Evolutionary conservation across 2,329 filamentous ascomycete genomes (phyloP).

Genomic region (Colletotrichum chrysophilum): DNA sequence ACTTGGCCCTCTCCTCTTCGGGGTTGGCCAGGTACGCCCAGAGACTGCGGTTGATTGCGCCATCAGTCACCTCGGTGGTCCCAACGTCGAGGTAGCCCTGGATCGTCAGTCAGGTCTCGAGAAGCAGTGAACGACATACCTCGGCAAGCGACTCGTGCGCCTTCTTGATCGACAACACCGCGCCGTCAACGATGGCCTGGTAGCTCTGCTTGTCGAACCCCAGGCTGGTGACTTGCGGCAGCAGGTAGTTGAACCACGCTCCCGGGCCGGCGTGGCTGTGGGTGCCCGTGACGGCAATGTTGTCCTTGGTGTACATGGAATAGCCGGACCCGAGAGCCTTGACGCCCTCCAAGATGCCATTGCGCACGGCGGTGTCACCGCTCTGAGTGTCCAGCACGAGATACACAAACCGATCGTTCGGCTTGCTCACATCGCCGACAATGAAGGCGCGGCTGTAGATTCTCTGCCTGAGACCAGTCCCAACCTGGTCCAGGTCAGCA

Average conservation of each 20-base stretch:
- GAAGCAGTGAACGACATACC: conserved; percentile 27
- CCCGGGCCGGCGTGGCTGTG: conserved; percentile 93
- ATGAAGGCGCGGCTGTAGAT: conserved; percentile 92
- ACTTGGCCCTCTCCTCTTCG: conserved; percentile 72
- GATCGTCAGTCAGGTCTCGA: not conserved
- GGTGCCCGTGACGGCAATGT: conserved; percentile 89
- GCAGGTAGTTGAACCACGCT: conserved; percentile 92
- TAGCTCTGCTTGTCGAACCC: conserved; percentile 90
- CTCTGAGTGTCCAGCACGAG: conserved; percentile 86
- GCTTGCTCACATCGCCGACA: conserved; percentile 69
- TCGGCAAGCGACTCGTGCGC: conserved; percentile 75
- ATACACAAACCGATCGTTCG: conserved; percentile 81
- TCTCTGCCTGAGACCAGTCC: conserved; percentile 84
- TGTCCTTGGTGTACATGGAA: conserved; percentile 76
- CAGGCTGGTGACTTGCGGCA: conserved; percentile 87
- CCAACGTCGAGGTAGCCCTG: conserved; percentile 74
- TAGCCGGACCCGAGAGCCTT: conserved; percentile 73
- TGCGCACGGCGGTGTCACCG: conserved; percentile 86
- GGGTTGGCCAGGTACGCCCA: conserved; percentile 91
- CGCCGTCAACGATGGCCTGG: conserved; percentile 85
- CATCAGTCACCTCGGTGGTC: conserved; percentile 71
- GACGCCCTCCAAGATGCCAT: conserved; percentile 84
- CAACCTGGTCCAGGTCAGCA: conserved; percentile 82
- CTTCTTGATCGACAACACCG: conserved; percentile 78
- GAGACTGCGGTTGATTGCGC: conserved; percentile 88